Evolutionary conservation across 177 flowering plant genomes (phyloP).

Genomic region (Telopea speciosissima): DNA sequence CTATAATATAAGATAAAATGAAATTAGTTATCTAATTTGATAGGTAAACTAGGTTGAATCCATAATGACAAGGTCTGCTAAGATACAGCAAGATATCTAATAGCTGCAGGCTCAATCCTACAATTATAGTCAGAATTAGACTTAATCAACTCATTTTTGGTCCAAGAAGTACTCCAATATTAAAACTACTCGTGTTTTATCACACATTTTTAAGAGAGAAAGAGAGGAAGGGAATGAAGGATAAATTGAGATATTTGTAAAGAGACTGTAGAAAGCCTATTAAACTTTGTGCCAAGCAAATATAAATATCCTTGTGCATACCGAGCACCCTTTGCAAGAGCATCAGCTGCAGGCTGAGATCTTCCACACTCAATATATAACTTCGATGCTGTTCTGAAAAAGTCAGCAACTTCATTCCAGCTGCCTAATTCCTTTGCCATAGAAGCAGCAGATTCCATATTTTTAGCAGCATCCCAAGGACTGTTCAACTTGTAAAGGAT

Average conservation of each 20-base stretch:
- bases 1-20: slow-evolving; percentile 26
- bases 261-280: not conserved
- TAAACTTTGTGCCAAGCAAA: not conserved
- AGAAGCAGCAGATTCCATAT: slow-evolving; percentile 91
- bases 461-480: slow-evolving; percentile 99
- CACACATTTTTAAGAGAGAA: no score
- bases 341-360: slow-evolving; percentile 93
- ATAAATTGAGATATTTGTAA: not conserved
- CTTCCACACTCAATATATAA: slow-evolving; percentile 76
- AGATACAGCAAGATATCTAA: not conserved
- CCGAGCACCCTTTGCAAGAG: slow-evolving; percentile 95
- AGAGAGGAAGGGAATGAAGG: no score
- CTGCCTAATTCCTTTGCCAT: slow-evolving; percentile 65
- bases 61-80: not conserved
- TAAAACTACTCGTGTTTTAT: no score
- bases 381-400: slow-evolving; percentile 77
- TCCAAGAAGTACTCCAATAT: no score
- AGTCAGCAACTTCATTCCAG: slow-evolving; percentile 84
- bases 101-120: not conserved
- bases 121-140: not conserved
- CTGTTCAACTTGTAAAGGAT: slow-evolving; percentile 53
- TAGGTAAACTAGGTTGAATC: not conserved
- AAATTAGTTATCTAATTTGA: not conserved
- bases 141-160: not conserved
- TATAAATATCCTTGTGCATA: slow-evolving; percentile 20